phyloP scores from a whole-genome alignment of 192 early-diverging fungal species.

The Fimicolochytrium jonesii region DNA sequence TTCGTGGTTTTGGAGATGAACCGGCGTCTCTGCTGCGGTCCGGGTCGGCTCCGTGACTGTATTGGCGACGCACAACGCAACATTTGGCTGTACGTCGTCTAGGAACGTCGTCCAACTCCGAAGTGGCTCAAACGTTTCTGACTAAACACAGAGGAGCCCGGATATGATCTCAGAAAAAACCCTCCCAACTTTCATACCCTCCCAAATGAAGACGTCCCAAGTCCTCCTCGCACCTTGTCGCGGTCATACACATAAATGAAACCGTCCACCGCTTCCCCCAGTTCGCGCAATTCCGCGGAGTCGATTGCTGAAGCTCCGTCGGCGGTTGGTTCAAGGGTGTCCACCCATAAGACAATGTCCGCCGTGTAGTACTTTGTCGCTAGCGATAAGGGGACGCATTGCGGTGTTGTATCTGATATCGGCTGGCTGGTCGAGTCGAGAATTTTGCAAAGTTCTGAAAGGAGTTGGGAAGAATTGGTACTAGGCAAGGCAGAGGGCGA shows the following conservation, averaged over 20 bases:
- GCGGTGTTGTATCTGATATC: no score
- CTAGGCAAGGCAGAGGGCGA: no score
- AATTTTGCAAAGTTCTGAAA: no score
- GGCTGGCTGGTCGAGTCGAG: no score
- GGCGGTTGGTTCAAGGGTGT: conserved; percentile 26
- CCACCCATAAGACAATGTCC: conserved; percentile 60
- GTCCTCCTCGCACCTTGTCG: conserved; percentile 46
- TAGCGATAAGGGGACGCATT: conserved; percentile 45
- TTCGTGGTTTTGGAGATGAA: conserved; percentile 32
- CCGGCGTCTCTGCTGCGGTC: not conserved
- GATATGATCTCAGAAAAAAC: no score
- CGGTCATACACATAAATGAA: conserved; percentile 61
- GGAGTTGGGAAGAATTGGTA: no score
- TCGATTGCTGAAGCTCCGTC: not conserved
- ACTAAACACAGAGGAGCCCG: conserved; percentile 21
- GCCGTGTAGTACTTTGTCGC: conserved; percentile 68
- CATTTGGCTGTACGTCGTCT: conserved; percentile 44
- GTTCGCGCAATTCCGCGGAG: not conserved
- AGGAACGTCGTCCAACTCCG: conserved; percentile 51
- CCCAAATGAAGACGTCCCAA: no score
- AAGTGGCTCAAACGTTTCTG: conserved; percentile 52
- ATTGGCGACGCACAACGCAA: conserved; percentile 52
- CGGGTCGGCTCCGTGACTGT: not conserved
- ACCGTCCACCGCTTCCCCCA: conserved; percentile 36
- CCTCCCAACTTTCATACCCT: no score